Evolutionary conservation across 2,329 filamentous ascomycete species (phyloP), one percentile per base, ranked within the genome.

Genomic region (Metarhizium guizhouense): DNA sequence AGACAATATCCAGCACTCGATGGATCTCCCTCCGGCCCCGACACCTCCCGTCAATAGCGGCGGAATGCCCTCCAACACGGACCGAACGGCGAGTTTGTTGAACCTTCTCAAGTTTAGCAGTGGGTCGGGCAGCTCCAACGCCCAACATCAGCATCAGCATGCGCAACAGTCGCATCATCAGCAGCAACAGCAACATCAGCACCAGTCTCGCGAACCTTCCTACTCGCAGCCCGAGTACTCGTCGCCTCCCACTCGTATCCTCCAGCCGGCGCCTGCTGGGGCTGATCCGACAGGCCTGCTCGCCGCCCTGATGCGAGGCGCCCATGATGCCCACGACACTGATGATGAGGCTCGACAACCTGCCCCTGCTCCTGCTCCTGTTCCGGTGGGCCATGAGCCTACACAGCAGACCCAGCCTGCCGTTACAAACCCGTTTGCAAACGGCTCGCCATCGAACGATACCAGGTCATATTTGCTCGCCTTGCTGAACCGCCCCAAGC

Each of bases 391-490:
- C 45, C 45, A 13, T n/a, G 45, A 48, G 13, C 59, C 63, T 20
- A 54, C 62, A n/a, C 58, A 64, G 6, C 61, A 61, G 20, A 59
- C 62, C 11, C 64, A 65, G 58, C 56, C 66, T 3, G 55, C 63
- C 48, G 68, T 64, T 25, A 14, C 56, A 5, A 57, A 53, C 54
- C 63, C 72, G 43, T 81, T 79, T 72, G 75, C 71, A 59, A 70
- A 75, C 30, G 74, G 74, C 38, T 75, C 80, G 47, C 80, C 83
- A 54, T 73, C 80, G 25, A 79, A 83, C 50, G 86, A 90, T 68
- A 89, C 91, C 4, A 88, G 95, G 70, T 86, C 93, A 60, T 88
- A 94, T 66, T 78, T 99, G 51, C 83, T 97, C 59, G 87, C 90
- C 63, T 78, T 97, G 57, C 80, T 99, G 60, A 94, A 91, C 65